Evolutionary conservation across 768 basidiomycete genomes (phyloP).

Genomic region (Termitomyces sp.): DNA sequence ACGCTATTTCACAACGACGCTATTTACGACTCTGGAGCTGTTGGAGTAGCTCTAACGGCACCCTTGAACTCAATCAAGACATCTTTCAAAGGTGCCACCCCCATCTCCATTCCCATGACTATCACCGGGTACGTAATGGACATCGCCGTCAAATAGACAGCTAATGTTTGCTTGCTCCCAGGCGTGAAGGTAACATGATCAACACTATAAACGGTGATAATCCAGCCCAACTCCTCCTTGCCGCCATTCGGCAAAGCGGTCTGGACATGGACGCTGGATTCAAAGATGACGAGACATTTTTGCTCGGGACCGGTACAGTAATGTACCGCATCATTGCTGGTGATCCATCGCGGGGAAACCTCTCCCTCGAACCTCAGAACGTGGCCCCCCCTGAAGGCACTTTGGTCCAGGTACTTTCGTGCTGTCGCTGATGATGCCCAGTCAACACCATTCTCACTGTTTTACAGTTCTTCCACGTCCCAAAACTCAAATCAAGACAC

Average conservation of each 20-base stretch:
- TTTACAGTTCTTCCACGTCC: constrained; percentile 37
- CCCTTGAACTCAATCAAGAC: constrained; percentile 9
- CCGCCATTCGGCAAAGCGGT: constrained; percentile 37
- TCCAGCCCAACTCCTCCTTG: constrained; percentile 55
- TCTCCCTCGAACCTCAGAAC: constrained; percentile 50
- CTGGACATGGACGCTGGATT: constrained; percentile 23
- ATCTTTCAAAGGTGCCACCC: constrained; percentile 33
- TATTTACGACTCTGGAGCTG: constrained; percentile 58
- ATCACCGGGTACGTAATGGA: constrained; percentile 44
- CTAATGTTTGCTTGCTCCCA: constrained; percentile 21
- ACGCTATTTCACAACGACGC: constrained; percentile 58
- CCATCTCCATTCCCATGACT: constrained; percentile 39
- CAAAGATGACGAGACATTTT: constrained; percentile 54
- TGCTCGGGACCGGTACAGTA: constrained; percentile 39
- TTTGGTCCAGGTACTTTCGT: constrained; percentile 32
- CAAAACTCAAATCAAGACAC: constrained; percentile 15
- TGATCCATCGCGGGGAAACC: constrained; percentile 62
- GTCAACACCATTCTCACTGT: background rate
- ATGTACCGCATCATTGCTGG: constrained; percentile 62
- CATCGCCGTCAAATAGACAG: background rate
- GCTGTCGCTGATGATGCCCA: background rate
- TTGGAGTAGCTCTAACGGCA: constrained; percentile 51
- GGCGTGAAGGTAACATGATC: constrained; percentile 71
- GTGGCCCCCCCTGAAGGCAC: constrained; percentile 44
- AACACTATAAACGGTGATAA: constrained; percentile 49